Evolutionary conservation across 495 filamentous ascomycete species (phyloP).

Genomic region (Filosporella fistucella): DNA sequence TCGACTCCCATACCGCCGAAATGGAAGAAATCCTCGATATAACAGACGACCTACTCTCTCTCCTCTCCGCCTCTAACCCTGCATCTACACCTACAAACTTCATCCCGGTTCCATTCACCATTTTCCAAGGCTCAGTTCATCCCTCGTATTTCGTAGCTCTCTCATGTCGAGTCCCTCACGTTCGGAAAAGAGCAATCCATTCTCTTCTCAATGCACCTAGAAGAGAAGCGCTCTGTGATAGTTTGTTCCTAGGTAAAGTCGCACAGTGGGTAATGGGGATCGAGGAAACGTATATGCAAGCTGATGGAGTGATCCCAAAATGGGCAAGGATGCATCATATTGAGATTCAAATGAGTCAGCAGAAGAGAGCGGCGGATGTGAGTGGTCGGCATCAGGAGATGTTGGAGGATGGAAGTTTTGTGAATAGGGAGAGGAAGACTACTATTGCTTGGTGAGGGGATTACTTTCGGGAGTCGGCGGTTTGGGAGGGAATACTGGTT

Average conservation of each 20-base stretch:
- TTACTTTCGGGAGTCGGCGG: too few relatives aligned
- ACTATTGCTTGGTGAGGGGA: neutral
- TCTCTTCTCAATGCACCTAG: neutral
- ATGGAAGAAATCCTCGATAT: neutral
- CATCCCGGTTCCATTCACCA: neutral
- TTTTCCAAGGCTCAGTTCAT: too few relatives aligned
- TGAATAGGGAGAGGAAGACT: constrained; percentile 1
- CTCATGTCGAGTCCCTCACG: neutral
- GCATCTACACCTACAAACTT: neutral
- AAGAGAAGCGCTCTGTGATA: neutral
- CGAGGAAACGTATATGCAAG: neutral
- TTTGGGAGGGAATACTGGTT: too few relatives aligned
- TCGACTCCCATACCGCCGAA: neutral
- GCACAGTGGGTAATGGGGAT: neutral
- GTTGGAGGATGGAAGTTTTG: neutral
- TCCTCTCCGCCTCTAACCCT: neutral
- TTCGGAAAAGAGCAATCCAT: neutral
- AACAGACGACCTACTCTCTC: neutral
- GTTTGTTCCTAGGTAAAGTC: neutral
- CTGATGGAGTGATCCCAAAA: neutral
- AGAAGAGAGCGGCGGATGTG: neutral
- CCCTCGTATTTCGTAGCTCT: neutral
- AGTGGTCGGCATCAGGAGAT: neutral
- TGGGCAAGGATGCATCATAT: constrained; percentile 6
- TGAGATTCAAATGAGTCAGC: neutral